Base-by-base conservation (phyloP, 2,329 filamentous ascomycete genomes). In the Xenosphaeropsis pyriputrescens region DNA sequence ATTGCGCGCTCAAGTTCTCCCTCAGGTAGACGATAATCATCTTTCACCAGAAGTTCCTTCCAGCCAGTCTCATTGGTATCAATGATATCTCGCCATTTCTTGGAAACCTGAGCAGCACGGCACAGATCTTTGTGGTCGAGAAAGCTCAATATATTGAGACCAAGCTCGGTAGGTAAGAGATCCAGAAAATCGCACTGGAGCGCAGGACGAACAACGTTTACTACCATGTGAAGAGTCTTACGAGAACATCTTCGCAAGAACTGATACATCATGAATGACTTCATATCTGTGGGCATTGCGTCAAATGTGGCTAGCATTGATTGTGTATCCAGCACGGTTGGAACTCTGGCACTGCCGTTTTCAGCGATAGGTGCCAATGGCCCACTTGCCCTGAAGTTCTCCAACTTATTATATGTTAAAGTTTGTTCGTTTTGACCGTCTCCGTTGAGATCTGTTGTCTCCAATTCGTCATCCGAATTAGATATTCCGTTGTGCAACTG, bases 261-360 rank as follows among this genome's bases (percentile, higher is more conserved):
- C 54, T 98, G 89, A 55, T 93, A 96, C 77, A 98, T 93, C 61
- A 98, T 79, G 54, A 93, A 93, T 0, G 82, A 83, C 60, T 98
- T 91, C 72, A 98, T 77, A 50, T 91, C 81, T 33, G 83, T 75
- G 2, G 89, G 86, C 69, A 98, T 82, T 6, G 81, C 73, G 55
- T 96, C 89, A 50, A 96, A 98, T 2, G 79, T 78, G 48, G 94
- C 83, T 13, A 98, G 63, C 68, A 98, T 84, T 13, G 70, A 73
- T 6, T 83, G 83, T n/a, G 89, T 82, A 49, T 93, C 84, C 60
- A 88, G 72, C 15, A 89, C 57, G 15, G 57, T 69, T 51, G 47
- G 42, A 13, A 41, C 30, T 16, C 38, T 36, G 14, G 26, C 14
- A 14, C 14, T 15, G 16, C 8, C 14, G 8, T 6, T 15, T 14